Evolutionary conservation across 1,284 basidiomycete species (phyloP).

Genomic region (Boletellus deceptivus): DNA sequence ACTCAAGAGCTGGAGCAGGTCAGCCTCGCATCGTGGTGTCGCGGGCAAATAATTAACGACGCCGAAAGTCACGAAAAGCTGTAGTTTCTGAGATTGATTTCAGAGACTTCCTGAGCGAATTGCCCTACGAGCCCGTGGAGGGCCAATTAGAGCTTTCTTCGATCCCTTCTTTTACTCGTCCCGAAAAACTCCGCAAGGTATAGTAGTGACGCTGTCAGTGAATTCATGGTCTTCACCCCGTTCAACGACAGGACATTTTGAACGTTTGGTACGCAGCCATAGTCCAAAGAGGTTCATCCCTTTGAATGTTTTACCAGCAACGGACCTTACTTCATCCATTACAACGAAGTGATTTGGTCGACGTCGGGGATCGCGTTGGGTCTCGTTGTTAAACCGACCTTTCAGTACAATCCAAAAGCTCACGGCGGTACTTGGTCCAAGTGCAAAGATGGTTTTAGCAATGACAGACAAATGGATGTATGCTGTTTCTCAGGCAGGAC

Average conservation of each 20-base stretch:
- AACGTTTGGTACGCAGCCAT: conserved; percentile 11
- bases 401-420: conserved; percentile 29
- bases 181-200: conserved; percentile 20
- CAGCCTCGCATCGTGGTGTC: neutral
- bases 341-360: conserved; percentile 25
- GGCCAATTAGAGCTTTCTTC: conserved; percentile 16
- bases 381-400: conserved; percentile 23
- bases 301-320: conserved; percentile 6
- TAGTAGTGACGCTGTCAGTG: neutral
- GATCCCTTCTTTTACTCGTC: conserved; percentile 3
- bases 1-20: conserved; percentile 26
- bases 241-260: conserved; percentile 7
- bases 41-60: conserved; percentile 1
- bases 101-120: conserved; percentile 3
- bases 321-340: conserved; percentile 12
- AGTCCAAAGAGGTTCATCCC: neutral
- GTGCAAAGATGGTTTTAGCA: conserved; percentile 8
- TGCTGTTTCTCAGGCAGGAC: conserved; percentile 8
- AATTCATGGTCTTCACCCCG: conserved; percentile 1
- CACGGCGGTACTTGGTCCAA: conserved; percentile 18
- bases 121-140: conserved; percentile 12
- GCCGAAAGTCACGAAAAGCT: conserved; percentile 11
- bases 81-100: conserved; percentile 19
- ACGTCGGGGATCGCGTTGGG: conserved; percentile 20
- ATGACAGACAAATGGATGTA: conserved; percentile 21